Evolutionary conservation across 78 protist genomes (phyloP).

Genomic region (Pelomyxa schiedti): DNA sequence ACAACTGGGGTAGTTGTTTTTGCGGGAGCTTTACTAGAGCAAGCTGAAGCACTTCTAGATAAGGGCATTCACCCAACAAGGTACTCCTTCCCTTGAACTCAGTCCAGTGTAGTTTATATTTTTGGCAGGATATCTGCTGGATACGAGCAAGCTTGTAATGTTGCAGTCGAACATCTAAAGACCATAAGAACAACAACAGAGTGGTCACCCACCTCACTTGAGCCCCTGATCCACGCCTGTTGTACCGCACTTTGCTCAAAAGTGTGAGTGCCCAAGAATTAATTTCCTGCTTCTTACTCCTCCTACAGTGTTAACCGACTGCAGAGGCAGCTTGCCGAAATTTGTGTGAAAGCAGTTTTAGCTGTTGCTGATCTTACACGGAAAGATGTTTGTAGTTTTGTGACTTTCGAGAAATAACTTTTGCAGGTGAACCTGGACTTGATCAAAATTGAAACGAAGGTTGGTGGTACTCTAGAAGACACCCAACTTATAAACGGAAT

Average conservation of each 20-base stretch:
- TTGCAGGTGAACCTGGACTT: constrained; percentile 97
- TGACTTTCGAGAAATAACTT: no score
- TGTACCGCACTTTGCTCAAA: constrained; percentile 93
- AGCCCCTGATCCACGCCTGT: constrained; percentile 79
- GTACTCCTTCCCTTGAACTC: neutral
- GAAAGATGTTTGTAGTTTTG: no score
- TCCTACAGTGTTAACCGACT: constrained; percentile 62
- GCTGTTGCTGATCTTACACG: constrained; percentile 94
- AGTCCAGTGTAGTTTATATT: neutral
- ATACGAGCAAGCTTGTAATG: constrained; percentile 43
- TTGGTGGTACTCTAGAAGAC: constrained; percentile 96
- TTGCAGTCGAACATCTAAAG: constrained; percentile 63
- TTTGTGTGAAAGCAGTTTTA: constrained; percentile 94
- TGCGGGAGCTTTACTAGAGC: constrained; percentile 97
- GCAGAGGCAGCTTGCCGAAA: constrained; percentile 83
- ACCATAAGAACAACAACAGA: constrained; percentile 46
- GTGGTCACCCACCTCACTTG: constrained; percentile 32
- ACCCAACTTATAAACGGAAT: constrained; percentile 91
- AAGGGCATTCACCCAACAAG: constrained; percentile 95
- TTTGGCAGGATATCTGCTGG: constrained; percentile 24
- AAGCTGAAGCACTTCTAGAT: constrained; percentile 85
- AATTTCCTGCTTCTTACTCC: neutral
- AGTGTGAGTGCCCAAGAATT: constrained; percentile 26
- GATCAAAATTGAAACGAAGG: constrained; percentile 89
- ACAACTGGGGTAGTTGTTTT: constrained; percentile 99